Percentiles rank a stretch among this genome's conserved stretches.
These are phyloP conservation scores for Hevea brasiliensis DNA, from an alignment of 345 rosid genomes.

Conservation along the genomic window DNA sequence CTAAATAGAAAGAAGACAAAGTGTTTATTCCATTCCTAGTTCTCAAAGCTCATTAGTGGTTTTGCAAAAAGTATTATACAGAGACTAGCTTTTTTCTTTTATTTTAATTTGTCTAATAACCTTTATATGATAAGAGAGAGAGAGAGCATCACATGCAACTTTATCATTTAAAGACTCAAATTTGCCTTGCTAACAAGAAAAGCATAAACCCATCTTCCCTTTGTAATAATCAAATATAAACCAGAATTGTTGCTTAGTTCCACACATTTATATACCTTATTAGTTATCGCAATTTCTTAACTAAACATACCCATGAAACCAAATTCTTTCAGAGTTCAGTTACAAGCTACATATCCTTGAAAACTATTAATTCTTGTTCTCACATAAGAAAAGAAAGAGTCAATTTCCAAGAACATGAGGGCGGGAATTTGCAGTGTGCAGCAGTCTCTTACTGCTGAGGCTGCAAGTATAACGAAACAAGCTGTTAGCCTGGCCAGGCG, in stretches of 20 bases:
- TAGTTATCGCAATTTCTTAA: too few species aligned
- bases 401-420: conserved; percentile 50
- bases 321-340: neutral
- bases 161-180: conserved; percentile 38
- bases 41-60: conserved; percentile 28
- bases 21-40: conserved; percentile 44
- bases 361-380: too few species aligned
- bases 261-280: too few species aligned
- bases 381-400: too few species aligned
- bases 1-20: conserved; percentile 27
- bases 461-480: conserved; percentile 70
- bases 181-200: conserved; percentile 69
- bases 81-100: too few species aligned
- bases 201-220: conserved; percentile 43
- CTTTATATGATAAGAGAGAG: conserved; percentile 27
- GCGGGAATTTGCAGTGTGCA: conserved; percentile 86
- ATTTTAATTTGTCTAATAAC: conserved; percentile 26
- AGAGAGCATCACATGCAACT: conserved; percentile 63
- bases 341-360: too few species aligned
- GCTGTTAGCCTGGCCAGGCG: conserved; percentile 73
- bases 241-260: too few species aligned
- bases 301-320: conserved; percentile 7
- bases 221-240: too few species aligned
- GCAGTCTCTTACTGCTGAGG: conserved; percentile 78
- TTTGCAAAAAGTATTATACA: conserved; percentile 7